These are phyloP conservation scores for Mortierella sp. DNA, from an alignment of 371 early-diverging fungal species.

Conservation along the genomic window DNA sequence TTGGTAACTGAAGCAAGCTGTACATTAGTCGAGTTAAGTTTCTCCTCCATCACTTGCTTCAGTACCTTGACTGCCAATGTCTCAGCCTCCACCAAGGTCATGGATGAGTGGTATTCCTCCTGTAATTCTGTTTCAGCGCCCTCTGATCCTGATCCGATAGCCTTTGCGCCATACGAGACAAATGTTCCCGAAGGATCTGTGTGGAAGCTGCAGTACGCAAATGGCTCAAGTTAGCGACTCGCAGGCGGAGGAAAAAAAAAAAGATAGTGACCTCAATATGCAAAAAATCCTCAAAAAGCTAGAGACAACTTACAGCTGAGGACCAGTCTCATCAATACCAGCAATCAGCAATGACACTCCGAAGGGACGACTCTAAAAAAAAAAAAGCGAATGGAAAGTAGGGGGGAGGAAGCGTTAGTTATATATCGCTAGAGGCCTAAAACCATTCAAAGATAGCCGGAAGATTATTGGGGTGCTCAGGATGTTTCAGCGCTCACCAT, in stretches of 20 bases:
- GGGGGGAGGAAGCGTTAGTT: neutral
- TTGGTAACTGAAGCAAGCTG: constrained; percentile 95
- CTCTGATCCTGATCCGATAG: constrained; percentile 99
- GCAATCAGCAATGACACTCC: constrained; percentile 99
- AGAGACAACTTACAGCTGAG: constrained; percentile 84
- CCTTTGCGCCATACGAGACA: constrained; percentile 93
- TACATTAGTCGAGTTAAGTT: constrained; percentile 94
- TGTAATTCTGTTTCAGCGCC: constrained; percentile 98
- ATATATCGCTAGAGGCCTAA: too few relatives aligned
- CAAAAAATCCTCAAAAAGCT: neutral
- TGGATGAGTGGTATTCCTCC: constrained; percentile 92
- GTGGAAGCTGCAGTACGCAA: constrained; percentile 74
- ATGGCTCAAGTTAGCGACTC: neutral
- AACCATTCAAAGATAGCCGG: neutral
- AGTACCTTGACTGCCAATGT: constrained; percentile 94
- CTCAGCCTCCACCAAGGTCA: constrained; percentile 92
- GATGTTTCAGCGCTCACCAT: constrained; percentile 74
- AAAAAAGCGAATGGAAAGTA: neutral
- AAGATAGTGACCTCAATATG: neutral
- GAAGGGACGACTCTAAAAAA: constrained; percentile 93
- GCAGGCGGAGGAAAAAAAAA: neutral
- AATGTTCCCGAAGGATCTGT: constrained; percentile 98
- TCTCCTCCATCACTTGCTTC: constrained; percentile 99
- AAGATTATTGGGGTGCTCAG: neutral
- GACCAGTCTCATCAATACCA: constrained; percentile 97